phyloP scores from a whole-genome alignment of 1,284 basidiomycete genomes.

The Sporisorium reilianum region DNA sequence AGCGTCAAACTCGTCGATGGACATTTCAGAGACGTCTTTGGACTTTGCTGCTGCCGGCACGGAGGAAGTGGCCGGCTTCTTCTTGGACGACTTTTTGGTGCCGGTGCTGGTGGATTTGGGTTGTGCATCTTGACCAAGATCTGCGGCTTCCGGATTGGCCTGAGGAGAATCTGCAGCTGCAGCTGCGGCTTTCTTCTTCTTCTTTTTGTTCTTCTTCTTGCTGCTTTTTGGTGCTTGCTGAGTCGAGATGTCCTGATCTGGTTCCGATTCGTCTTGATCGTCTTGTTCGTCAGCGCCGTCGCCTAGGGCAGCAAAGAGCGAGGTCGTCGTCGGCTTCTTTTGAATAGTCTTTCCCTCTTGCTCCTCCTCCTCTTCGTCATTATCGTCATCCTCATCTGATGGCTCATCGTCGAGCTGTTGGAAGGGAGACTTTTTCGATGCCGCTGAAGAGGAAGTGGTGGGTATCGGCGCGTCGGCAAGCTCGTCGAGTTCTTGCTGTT shows the following conservation, averaged over 20 bases:
- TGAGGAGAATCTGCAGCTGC: neutral
- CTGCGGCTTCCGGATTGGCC: too few relatives aligned
- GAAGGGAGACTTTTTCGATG: slow-evolving; percentile 17
- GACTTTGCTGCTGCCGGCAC: slow-evolving; percentile 4
- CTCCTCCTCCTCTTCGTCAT: slow-evolving; percentile 11
- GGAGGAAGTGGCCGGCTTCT: slow-evolving; percentile 16
- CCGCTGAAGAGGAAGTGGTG: slow-evolving; percentile 11
- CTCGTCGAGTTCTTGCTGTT: slow-evolving; percentile 63
- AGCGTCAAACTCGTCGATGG: slow-evolving; percentile 63
- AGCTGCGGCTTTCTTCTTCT: slow-evolving; percentile 60
- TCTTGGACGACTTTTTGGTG: slow-evolving; percentile 32
- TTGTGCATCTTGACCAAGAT: slow-evolving; percentile 5
- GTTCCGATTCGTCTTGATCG: slow-evolving; percentile 31
- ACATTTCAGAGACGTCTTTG: slow-evolving; percentile 63
- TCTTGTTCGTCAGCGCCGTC: slow-evolving; percentile 28
- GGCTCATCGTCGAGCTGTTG: slow-evolving; percentile 26
- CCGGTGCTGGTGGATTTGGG: slow-evolving; percentile 3
- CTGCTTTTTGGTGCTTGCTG: slow-evolving; percentile 23
- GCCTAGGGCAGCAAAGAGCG: slow-evolving; percentile 55
- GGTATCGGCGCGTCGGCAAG: slow-evolving; percentile 37
- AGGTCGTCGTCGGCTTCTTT: slow-evolving; percentile 15
- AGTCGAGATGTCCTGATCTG: slow-evolving; percentile 37
- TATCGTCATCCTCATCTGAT: slow-evolving; percentile 15
- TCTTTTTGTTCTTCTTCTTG: slow-evolving; percentile 61
- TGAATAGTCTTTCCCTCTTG: neutral